Base-by-base conservation (phyloP, 495 filamentous ascomycete species). In the Aspergillus leporis region DNA sequence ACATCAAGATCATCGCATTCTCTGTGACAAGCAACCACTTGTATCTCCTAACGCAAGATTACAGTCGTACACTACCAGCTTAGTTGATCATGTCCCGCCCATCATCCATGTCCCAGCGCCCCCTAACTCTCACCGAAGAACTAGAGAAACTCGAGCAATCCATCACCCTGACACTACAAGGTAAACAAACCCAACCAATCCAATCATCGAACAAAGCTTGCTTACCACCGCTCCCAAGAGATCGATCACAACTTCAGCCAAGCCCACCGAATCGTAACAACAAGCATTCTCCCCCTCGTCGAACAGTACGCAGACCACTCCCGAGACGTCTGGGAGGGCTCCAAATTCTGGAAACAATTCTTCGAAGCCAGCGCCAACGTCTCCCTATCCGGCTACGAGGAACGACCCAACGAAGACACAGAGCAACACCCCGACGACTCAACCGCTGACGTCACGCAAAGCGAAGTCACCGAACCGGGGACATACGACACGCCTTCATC, bases 341-440 rank as follows among this genome's bases (percentile, higher is more conserved):
- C 94, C 51, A 96, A 96, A 90, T 98, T 97, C 75, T 98, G 94
- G 94, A 98, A 97, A 74, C 91, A 96, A 78, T 98, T 98, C 83
- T 98, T 98, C 76, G 94, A 98, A 76, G 91, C 93, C 55, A 94
- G 90, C 46, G 94, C 94, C 70, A 98, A 98, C 65, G 93, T 98
- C 23, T 94, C 92, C 3, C 84, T 98, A n/a, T 95, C 92, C 12
- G 92, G 92, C 51, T 97, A 98, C 71, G 93, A 96, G 72, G 94
- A 96, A 66, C 73, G 82, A 50, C 84, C 84, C 21, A 75, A 74
- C 31, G 74, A 74, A 23, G 70, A 72, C 30, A 79, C 75, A 31
- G 71, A 71, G 7, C 78, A 82, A 31, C 77, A 82, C 23, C 79
- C 78, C 14, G 70, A 81, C 48, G 74, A 72, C 31, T 78, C 85